phyloP scores from a whole-genome alignment of 371 early-diverging fungal genomes.

The Nematocida sp. region DNA sequence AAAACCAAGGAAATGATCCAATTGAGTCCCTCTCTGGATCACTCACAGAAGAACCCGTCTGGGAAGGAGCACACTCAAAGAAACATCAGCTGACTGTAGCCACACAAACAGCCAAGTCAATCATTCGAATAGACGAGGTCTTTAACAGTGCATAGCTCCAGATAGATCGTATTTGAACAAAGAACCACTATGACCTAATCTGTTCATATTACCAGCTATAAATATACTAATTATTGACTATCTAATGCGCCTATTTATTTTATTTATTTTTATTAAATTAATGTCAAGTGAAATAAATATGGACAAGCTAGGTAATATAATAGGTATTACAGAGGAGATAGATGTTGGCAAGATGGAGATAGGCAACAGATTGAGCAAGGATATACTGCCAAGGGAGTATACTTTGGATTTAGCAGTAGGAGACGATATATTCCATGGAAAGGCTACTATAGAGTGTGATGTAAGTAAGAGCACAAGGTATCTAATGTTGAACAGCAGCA shows the following conservation, averaged over 20 bases:
- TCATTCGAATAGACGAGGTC: slow-evolving; percentile 69
- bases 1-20: slow-evolving; percentile 85
- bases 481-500: slow-evolving; percentile 2
- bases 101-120: slow-evolving; percentile 95
- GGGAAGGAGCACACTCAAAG: slow-evolving; percentile 70
- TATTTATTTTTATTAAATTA: too few species aligned
- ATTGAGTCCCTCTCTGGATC: slow-evolving; percentile 5
- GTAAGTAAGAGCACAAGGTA: not conserved
- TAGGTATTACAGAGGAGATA: too few species aligned
- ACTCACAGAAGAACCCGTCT: slow-evolving; percentile 23
- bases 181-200: too few species aligned
- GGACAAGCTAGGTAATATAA: too few species aligned
- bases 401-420: slow-evolving; percentile 9
- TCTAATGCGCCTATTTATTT: too few species aligned
- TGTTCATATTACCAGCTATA: too few species aligned
- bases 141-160: too few species aligned
- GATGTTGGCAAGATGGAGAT: too few species aligned
- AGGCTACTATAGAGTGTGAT: not conserved
- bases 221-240: too few species aligned
- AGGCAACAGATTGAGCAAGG: too few species aligned
- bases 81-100: slow-evolving; percentile 90
- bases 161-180: too few species aligned
- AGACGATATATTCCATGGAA: slow-evolving; percentile 4
- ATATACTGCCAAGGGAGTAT: slow-evolving; percentile 22
- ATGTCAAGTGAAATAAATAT: too few species aligned